These are phyloP conservation scores for Rhodotorula sp. DNA, from an alignment of 1,284 basidiomycete genomes.

Conservation along the genomic window DNA sequence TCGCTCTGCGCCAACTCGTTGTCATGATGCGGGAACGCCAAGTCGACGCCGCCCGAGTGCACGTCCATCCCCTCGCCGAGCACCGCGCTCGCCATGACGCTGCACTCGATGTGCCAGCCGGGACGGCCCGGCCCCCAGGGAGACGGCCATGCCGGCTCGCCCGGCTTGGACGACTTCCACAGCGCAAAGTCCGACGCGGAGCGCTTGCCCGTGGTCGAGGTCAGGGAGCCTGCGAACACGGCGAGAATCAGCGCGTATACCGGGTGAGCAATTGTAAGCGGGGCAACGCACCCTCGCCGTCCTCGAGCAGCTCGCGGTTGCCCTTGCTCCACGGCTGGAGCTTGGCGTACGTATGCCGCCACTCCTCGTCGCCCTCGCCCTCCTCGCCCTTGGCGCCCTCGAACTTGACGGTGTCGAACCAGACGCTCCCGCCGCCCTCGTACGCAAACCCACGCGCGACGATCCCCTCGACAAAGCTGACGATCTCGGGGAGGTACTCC, in stretches of 20 bases:
- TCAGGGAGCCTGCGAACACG: constrained; percentile 61
- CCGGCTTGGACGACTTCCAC: constrained; percentile 96
- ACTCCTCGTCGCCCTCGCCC: constrained; percentile 48
- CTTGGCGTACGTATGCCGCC: constrained; percentile 85
- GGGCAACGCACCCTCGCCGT: constrained; percentile 74
- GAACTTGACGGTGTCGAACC: constrained; percentile 90
- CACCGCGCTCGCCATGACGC: constrained; percentile 94
- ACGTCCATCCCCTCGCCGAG: constrained; percentile 95
- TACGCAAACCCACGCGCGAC: constrained; percentile 90
- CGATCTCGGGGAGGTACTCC: constrained; percentile 95
- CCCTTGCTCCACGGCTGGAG: constrained; percentile 94
- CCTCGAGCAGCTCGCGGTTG: constrained; percentile 84
- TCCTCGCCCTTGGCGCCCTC: constrained; percentile 61
- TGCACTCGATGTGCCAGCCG: constrained; percentile 99
- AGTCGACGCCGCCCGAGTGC: constrained; percentile 94
- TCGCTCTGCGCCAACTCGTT: constrained; percentile 98
- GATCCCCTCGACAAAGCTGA: constrained; percentile 82
- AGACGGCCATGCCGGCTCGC: constrained; percentile 96
- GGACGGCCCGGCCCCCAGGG: constrained; percentile 97
- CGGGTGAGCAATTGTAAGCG: neutral
- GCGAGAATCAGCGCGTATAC: neutral
- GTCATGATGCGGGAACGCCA: constrained; percentile 98
- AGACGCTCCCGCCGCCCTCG: constrained; percentile 75
- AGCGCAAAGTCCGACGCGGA: constrained; percentile 82
- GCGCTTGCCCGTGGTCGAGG: constrained; percentile 62